Evolutionary conservation across 73 alveolate species (phyloP).

Genomic region (Tetrahymena malaccensis): DNA sequence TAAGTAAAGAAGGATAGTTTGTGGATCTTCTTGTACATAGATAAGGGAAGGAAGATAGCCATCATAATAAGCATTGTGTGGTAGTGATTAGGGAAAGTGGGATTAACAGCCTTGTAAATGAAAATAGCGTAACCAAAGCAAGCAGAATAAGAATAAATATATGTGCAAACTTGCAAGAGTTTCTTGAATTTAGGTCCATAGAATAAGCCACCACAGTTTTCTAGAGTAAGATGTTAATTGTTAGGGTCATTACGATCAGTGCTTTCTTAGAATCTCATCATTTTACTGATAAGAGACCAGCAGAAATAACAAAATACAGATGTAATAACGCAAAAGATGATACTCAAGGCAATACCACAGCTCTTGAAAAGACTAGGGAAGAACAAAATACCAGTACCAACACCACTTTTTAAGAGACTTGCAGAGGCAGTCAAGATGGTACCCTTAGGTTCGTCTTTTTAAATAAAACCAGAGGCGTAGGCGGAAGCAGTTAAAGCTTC

Average conservation of each 20-base stretch:
- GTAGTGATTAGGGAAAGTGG: background rate
- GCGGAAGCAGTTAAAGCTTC: background rate
- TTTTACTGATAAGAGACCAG: background rate
- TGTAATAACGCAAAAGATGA: background rate
- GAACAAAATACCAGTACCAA: background rate
- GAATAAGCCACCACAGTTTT: background rate
- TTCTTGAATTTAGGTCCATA: background rate
- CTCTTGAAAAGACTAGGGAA: background rate
- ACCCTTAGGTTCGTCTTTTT: background rate
- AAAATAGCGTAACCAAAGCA: background rate
- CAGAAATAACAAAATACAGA: background rate
- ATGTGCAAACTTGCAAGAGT: background rate
- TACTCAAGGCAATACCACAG: background rate
- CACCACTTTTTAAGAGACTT: background rate
- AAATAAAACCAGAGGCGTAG: background rate
- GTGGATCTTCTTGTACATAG: background rate
- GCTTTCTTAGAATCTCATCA: background rate
- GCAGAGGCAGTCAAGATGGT: background rate
- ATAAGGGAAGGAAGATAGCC: background rate
- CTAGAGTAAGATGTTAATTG: background rate
- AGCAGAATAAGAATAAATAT: background rate
- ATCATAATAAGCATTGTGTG: background rate
- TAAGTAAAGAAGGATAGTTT: background rate
- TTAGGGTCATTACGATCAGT: background rate
- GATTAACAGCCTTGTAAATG: background rate